Base-by-base conservation (phyloP, 208 protist genomes). In the Acanthamoeba sp. region DNA sequence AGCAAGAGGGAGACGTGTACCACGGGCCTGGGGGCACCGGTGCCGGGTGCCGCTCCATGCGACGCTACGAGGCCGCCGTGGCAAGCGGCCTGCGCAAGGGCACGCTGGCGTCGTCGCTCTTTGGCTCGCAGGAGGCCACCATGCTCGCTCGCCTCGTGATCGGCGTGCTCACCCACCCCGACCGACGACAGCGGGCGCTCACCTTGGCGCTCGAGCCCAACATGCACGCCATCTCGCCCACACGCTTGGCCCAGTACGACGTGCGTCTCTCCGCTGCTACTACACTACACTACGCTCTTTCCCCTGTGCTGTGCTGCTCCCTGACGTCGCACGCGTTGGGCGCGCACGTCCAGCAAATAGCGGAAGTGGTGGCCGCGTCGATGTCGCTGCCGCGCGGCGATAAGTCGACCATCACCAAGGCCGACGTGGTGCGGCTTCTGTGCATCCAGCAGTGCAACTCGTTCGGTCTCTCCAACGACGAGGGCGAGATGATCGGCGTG, bases 381-480 rank as follows among this genome's bases (percentile, higher is more conserved):
- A 6, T 85, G 5, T 85, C 76, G 27, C 38, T 85, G 42, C 76
- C 76, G 48, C 38, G 45, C n/a, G 76, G 76, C 20, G 76, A 57
- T 18, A 36, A n/a, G n/a, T n/a, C n/a, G 42, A 85, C 55, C 14
- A 45, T 57, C 22, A 57, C 76, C 18, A 50, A 32, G 29, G 76
- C 55, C 29, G 76, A 85, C 76, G 48, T 85, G 38, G 42, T 85
- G 22, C 76, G 76, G 16, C 45, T 85, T 6, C 76, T 85, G 24
- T 85, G 76, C 76, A 85, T 85, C 22, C 76, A 85, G 16, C 76
- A 85, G 42, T 85, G 76, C 48, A 85, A 85, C 48, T 0, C 76
- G 27, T 85, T 85, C 42, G 45, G 76, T 4, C 76, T 85, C 42
- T 85, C 42, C 24, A 59, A 85, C 76, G 76, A 57, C 27, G 76